Base-by-base conservation (phyloP, 208 protist species). In the Trypanosoma lewisi region DNA sequence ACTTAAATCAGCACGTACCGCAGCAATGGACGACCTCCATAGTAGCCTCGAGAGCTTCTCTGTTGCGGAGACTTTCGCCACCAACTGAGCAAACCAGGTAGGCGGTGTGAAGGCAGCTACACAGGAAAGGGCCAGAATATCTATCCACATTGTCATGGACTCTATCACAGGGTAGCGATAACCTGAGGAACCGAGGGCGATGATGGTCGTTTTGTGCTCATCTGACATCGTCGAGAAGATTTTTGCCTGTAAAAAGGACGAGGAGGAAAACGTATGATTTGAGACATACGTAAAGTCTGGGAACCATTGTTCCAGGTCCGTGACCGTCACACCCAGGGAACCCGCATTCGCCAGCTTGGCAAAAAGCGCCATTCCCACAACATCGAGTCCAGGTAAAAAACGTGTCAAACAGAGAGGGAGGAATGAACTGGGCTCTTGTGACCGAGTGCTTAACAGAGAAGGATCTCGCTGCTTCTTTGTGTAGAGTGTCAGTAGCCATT, bases 361-460 rank as follows among this genome's bases (percentile, higher is more conserved):
- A 41, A 92, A 81, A 34, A 87, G 73, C 1, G 80, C 77, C 63
- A 89, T 79, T 53, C 67, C 77, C 0, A 84, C 54, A 44, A 89
- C 70, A 45, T 85, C 75, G 8, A 92, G 21, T 0, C 2, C 16
- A 8, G 54, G 31, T 1, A 72, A 58, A 50, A 81, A 85, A 30
- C 66, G 66, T 17, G 53, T 23, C 30, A 61, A 63, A 72, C 83
- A 89, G 17, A 88, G 27, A 17, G 78, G 75, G 14, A 76, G 55
- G 50, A 71, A 39, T 11, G 44, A 16, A 25, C 1, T 25, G 17
- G 6, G 23, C 21, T 16, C 7, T 21, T 19, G 12, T 4, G 8
- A 2, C 1, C 3, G 36, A 9, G 12, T 17, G 16, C 1, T n/a
- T n/a, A 42, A 27, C 11, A n/a, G 19, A 39, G 14, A 27, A 5